phyloP scores from a whole-genome alignment of 352 stramenopile genomes.

The Ophiocytium majus region DNA sequence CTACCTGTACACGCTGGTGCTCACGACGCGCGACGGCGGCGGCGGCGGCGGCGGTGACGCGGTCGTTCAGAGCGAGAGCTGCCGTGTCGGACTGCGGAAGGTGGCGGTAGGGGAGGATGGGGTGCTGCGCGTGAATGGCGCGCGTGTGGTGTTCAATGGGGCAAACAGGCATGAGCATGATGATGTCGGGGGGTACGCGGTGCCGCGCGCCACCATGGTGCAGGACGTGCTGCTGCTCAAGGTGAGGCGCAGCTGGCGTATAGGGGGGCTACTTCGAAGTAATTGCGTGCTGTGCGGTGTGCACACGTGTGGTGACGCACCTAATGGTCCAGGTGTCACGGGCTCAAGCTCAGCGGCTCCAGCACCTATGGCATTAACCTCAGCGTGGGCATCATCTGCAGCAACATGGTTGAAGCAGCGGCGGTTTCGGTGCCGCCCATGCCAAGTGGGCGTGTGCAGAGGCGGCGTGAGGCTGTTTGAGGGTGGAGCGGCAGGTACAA shows the following conservation, averaged over 20 bases:
- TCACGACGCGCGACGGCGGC: conserved; percentile 33
- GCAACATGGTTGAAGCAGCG: no score
- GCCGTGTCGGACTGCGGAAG: conserved; percentile 69
- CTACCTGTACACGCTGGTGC: conserved; percentile 59
- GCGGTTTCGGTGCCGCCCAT: no score
- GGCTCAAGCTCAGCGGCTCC: no score
- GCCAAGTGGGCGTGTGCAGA: no score
- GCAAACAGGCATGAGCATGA: conserved; percentile 81
- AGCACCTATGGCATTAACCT: no score
- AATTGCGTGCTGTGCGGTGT: no score
- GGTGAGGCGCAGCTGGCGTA: background rate
- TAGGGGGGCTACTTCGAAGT: no score
- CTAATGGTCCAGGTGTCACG: no score
- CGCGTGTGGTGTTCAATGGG: conserved; percentile 69
- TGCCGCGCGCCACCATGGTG: conserved; percentile 65
- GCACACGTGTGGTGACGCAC: no score
- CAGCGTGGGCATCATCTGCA: no score
- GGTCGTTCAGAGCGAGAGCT: conserved; percentile 63
- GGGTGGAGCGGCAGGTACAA: no score
- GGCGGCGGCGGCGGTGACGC: background rate
- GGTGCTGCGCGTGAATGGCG: conserved; percentile 67
- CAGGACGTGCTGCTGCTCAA: conserved; percentile 59
- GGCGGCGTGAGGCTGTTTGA: no score
- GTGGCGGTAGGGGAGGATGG: conserved; percentile 48
- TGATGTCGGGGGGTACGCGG: conserved; percentile 65